Conservation (phyloP, 2,329 filamentous ascomycete genomes). For the Talaromyces piceae region DNA sequence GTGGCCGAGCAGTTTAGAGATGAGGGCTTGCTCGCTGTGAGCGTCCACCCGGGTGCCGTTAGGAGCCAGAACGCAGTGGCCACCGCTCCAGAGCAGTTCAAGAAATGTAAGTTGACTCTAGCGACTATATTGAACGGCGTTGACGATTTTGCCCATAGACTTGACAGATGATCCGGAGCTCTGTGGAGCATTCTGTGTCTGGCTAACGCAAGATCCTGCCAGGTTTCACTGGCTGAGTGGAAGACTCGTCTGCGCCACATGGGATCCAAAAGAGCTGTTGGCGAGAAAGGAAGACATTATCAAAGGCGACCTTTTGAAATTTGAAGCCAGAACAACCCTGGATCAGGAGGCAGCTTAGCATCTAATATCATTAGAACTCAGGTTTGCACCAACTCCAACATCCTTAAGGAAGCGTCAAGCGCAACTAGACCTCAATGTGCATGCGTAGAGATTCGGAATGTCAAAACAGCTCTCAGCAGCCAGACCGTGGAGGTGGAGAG, state of each 20-base stretch:
- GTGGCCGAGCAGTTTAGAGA: constrained; percentile 24
- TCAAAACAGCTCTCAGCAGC: no score
- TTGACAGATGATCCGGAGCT: constrained; percentile 17
- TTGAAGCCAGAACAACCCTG: constrained; percentile 10
- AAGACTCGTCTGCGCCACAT: constrained; percentile 37
- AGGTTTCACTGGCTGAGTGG: constrained; percentile 33
- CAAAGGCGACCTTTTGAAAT: constrained; percentile 13
- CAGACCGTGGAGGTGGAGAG: no score
- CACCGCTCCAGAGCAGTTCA: constrained; percentile 17
- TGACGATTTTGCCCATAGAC: constrained; percentile 5
- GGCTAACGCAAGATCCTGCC: constrained; percentile 18
- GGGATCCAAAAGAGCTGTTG: constrained; percentile 41
- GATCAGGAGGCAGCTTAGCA: neutral
- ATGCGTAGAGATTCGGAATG: no score
- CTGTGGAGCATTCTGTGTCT: constrained; percentile 16
- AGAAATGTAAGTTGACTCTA: constrained; percentile 9
- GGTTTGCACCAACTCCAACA: no score
- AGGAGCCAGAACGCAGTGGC: constrained; percentile 25
- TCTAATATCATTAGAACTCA: no score
- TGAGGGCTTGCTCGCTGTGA: constrained; percentile 19
- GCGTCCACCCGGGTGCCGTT: constrained; percentile 30
- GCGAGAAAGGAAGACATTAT: constrained; percentile 36
- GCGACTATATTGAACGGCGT: neutral
- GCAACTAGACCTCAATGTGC: no score
- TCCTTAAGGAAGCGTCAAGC: no score